phyloP scores from a whole-genome alignment of 1,139 yeast genomes.

The Blastobotrys persicus region DNA sequence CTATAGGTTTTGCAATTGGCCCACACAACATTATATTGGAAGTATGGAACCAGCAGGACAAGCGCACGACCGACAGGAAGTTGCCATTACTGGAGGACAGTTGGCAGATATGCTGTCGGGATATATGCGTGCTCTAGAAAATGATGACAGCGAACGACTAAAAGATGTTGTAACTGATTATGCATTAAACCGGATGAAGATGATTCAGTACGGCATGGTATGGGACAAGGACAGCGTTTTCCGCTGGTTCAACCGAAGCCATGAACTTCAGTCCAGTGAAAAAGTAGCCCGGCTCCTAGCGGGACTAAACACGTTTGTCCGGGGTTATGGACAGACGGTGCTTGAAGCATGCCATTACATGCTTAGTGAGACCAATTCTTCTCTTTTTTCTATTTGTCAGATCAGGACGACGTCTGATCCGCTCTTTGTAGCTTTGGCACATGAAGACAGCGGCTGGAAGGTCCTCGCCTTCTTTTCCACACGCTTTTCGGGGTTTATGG shows the following conservation, averaged over 20 bases:
- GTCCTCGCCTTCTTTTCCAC: conserved; percentile 13
- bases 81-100: background rate
- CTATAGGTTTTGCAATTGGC: background rate
- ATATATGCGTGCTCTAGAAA: conserved; percentile 5
- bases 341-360: conserved; percentile 1
- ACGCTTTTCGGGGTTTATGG: background rate
- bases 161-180: background rate
- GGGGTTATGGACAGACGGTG: conserved; percentile 1
- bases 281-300: background rate
- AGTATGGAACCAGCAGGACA: background rate
- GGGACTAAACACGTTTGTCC: background rate
- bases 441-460: conserved; percentile 14
- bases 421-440: background rate
- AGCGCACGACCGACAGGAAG: background rate
- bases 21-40: background rate
- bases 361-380: background rate
- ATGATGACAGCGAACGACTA: background rate
- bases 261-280: background rate
- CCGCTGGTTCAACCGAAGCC: conserved; percentile 1
- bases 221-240: conserved; percentile 13
- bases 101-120: background rate
- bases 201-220: conserved; percentile 6
- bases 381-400: background rate
- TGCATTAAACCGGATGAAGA: conserved; percentile 9
- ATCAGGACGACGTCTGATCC: conserved; percentile 3